Base-by-base conservation (phyloP, 495 filamentous ascomycete species). In the Xeromyces bisporus region DNA sequence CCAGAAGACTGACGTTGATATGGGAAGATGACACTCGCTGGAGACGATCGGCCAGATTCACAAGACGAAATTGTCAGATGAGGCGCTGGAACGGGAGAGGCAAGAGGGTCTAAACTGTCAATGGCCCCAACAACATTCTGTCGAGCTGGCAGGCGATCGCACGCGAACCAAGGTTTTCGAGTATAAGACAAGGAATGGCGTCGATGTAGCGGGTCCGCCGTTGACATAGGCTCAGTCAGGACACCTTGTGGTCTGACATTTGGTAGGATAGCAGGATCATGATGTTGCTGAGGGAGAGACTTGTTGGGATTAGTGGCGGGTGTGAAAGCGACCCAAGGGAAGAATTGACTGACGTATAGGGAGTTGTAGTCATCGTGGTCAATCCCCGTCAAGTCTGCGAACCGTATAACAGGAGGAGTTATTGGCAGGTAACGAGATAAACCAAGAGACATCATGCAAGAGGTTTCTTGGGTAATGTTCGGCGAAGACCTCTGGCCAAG, bases 191-290 rank as follows among this genome's bases (percentile, higher is more conserved):
- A 48, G 16, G 71, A 67, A 35, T 66, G 58, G 29, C 61, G 60
- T 40, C 72, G 67, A 24, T 62, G 56, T 16, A 53, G 55, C 18
- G 58, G 58, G 11, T 55, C 58, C 13, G 40, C 39, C 15, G 44
- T 34, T 28, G 58, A 56, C 13, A 55, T 45, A 9, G 67, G 64
- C 37, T 76, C 67, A 36, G 85, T 67, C 31, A 73, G 62, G 57
- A 86, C 76, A 57, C 92, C 85, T 51, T 91, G 82, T 36, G 70
- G 69, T 28, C 85, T 69, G 55, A 92, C 82, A 63, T 80, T 86
- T 35, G 86, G 86, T 16, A 94, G 64, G 31, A 94, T 66, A 16
- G 79, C 59, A 20, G 83, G 82, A 8, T 82, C 85, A 60, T 80
- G 71, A 21, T 84, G 75, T 32, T 62, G 49, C 15, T 76, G 66